Base-by-base conservation (phyloP, 2,329 filamentous ascomycete genomes). In the Penicillium sp. region DNA sequence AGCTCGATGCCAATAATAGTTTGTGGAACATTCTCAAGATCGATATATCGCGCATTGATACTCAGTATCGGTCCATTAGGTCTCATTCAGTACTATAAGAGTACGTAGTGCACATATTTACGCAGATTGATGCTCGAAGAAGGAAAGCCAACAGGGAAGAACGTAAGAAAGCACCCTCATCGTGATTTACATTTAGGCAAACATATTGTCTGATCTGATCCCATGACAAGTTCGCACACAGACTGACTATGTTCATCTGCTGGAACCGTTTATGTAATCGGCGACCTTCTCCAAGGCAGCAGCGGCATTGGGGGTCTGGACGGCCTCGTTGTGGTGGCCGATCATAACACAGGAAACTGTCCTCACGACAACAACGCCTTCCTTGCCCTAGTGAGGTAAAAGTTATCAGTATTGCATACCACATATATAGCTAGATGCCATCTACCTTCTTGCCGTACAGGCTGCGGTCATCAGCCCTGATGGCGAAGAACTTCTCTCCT, bases 281-380 rank as follows among this genome's bases (percentile, higher is more conserved):
- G 87, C 92, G 66, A 99, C 86, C 72, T 88, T 84, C 83, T 94
- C 91, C 69, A 96, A 91, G 54, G 91, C 91, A 76, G 86, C 86
- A 71, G 89, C 89, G 66, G 92, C 89, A 77, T 90, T 89, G 75
- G 91, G 89, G 56, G 91, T 91, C 77, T 91, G 84, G 70, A 89
- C 82, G 65, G 78, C 77, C 78, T 96, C 92, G 69, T 84, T 85
- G 85, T 98, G 92, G 84, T 97, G 92, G 70, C 88, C 91, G 76
- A 99, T 82, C 76, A 99, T 87, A 77, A 98, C 89, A 70, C 93
- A 92, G 81, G 96, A 90, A 74, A 85, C 89, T 73, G 94, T 96
- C 85, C 96, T 96, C 80, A 89, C 89, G 71, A 95, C 87, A 75
- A 90, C 84, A 73, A 97, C 81, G 68, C 95, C 95, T 76, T 90